Base-by-base conservation (phyloP, 2,329 filamentous ascomycete species). In the Hymenoscyphus repandus region DNA sequence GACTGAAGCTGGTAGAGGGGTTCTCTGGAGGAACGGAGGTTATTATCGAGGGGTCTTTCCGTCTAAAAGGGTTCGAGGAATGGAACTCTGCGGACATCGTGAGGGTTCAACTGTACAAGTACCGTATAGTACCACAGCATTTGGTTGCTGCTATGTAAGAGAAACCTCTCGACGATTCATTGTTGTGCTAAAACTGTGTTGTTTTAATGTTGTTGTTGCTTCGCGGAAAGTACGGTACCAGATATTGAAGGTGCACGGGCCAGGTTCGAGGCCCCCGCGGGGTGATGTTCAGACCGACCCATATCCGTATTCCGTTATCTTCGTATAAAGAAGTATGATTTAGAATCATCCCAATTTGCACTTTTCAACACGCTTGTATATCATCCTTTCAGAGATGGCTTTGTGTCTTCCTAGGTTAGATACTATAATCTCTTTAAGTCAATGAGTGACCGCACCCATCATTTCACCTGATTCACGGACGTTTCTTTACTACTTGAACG, bases 1-100 rank as follows among this genome's bases (percentile, higher is more conserved):
- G 32, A 42, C 32, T 33, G 18, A 38, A 32, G 30, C 47, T 43
- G 47, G 59, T 43, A 45, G 59, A 51, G 50, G 60, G 51, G 55
- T 30, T 49, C 39, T 49, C 46, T 44, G 53, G 41, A 31, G 56
- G 42, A 42, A 40, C 34, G 42, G 57, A 45, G 49, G 52, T 41
- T 34, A 43, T 43, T 41, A 45, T 44, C 31, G 53, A 15, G 50
- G 49, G 49, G 32, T 38, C 53, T 62, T 62, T 66, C 58, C 63
- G 62, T 22, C 64, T 57, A 48, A 67, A 67, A 37, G 65, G 65
- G 53, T 67, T 67, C 38, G 65, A 67, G 20, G 64, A 65, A 11
- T 58, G 49, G 43, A 59, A 58, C 27, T 61, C 57, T 42, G 58
- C 54, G 51, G 64, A 54, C 61, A 65, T 66, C n/a, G 36, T 61